phyloP scores from a whole-genome alignment of 805 yeast species.

The Tetrapisispora arboricola region DNA sequence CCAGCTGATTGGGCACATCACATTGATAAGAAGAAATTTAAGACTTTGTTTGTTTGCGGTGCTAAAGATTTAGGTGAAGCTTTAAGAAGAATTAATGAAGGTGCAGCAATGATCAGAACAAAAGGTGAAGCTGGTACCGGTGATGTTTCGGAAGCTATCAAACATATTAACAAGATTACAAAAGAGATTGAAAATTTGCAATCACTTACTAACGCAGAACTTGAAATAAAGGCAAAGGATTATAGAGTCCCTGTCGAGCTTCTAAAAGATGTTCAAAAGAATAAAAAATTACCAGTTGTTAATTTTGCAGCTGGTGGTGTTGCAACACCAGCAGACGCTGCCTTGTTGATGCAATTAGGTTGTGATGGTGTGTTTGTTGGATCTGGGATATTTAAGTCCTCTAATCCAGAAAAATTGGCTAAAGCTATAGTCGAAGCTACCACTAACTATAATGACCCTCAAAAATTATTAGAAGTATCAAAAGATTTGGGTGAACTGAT shows the following conservation, averaged over 20 bases:
- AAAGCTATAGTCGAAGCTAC: slow-evolving; percentile 72
- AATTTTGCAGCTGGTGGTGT: slow-evolving; percentile 86
- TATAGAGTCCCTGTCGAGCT: slow-evolving; percentile 50
- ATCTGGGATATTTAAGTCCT: slow-evolving; percentile 67
- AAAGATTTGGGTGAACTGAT: slow-evolving; percentile 65
- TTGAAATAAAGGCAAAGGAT: slow-evolving; percentile 43
- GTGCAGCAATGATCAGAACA: slow-evolving; percentile 81
- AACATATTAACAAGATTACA: slow-evolving; percentile 55
- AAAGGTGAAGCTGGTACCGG: slow-evolving; percentile 91
- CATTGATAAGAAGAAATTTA: slow-evolving; percentile 47
- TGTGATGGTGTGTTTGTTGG: slow-evolving; percentile 73
- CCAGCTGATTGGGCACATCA: slow-evolving; percentile 67
- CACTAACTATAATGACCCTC: slow-evolving; percentile 54
- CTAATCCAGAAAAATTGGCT: slow-evolving; percentile 63
- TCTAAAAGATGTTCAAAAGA: slow-evolving; percentile 33
- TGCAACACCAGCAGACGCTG: slow-evolving; percentile 84
- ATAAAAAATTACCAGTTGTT: slow-evolving; percentile 67
- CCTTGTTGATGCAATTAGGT: slow-evolving; percentile 72
- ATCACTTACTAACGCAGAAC: slow-evolving; percentile 34
- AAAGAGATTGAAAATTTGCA: slow-evolving; percentile 35
- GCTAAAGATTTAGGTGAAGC: slow-evolving; percentile 78
- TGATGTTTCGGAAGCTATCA: slow-evolving; percentile 73
- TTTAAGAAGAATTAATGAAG: slow-evolving; percentile 65
- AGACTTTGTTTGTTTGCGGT: slow-evolving; percentile 77
- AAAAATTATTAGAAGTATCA: slow-evolving; percentile 49